Conservation (phyloP, 2,329 filamentous ascomycete genomes). For the Westerdykella sp. region DNA sequence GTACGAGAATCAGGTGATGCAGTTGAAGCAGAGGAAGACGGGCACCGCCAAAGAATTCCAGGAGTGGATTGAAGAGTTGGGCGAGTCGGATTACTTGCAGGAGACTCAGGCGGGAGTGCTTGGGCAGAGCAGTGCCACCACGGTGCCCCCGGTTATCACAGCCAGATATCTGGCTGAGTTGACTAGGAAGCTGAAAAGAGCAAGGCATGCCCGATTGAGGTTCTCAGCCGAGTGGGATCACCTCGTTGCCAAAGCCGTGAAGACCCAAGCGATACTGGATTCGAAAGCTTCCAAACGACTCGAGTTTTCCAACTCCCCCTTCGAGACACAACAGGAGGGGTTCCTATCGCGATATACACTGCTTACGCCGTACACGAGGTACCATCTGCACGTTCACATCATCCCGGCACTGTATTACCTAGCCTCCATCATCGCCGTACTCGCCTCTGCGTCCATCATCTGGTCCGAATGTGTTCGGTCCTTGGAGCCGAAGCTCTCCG, state of each 20-base stretch:
- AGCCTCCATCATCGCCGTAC: conserved; percentile 60
- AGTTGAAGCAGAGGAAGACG: conserved; percentile 73
- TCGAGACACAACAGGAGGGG: conserved; percentile 46
- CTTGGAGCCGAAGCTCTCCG: conserved; percentile 68
- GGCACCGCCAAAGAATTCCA: conserved; percentile 69
- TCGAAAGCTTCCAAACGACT: conserved; percentile 74
- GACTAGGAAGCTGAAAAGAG: conserved; percentile 72
- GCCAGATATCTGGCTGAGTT: conserved; percentile 89
- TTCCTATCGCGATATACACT: conserved; percentile 43
- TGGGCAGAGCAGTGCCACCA: conserved; percentile 32
- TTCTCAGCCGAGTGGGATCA: conserved; percentile 83
- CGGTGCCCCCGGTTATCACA: conserved; percentile 76
- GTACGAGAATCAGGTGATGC: conserved; percentile 71
- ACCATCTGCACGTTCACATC: conserved; percentile 67
- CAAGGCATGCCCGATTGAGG: conserved; percentile 73
- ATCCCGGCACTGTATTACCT: conserved; percentile 62
- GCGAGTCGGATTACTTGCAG: conserved; percentile 65
- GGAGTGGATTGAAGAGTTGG: conserved; percentile 95
- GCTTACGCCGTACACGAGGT: conserved; percentile 75
- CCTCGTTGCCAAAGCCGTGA: conserved; percentile 65
- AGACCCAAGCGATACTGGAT: conserved; percentile 76
- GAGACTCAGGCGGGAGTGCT: conserved; percentile 46
- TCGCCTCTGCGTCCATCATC: conserved; percentile 75
- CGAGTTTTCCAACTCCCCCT: conserved; percentile 59
- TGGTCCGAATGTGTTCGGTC: conserved; percentile 92